phyloP scores from a whole-genome alignment of 306 rosid species.

The Abrus pulchellus region DNA sequence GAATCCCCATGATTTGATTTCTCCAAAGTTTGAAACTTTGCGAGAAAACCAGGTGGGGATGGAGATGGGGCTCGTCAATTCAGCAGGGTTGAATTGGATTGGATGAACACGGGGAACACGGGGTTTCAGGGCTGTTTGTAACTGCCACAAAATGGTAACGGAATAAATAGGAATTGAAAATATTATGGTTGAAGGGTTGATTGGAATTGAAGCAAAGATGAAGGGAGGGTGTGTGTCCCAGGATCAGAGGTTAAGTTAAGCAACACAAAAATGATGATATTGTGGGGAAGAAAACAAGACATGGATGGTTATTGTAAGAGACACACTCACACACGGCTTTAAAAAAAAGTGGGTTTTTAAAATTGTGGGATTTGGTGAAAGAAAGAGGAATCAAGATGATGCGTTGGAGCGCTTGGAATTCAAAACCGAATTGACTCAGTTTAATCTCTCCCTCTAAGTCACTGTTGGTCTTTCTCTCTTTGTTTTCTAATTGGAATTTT shows the following conservation, averaged over 20 bases:
- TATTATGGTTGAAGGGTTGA: conserved; percentile 19
- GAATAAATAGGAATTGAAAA: not conserved
- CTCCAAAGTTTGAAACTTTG: conserved; percentile 39
- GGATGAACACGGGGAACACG: conserved; percentile 3
- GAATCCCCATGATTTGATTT: conserved; percentile 65
- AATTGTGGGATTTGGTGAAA: conserved; percentile 64
- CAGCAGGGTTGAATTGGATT: not conserved
- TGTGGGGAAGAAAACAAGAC: conserved; percentile 49
- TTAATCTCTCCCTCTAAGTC: conserved; percentile 44
- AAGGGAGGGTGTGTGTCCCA: not conserved
- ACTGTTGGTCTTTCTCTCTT: conserved; percentile 40
- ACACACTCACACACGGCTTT: conserved; percentile 14
- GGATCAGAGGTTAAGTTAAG: conserved; percentile 30
- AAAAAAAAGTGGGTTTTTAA: conserved; percentile 52
- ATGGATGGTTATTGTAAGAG: conserved; percentile 48
- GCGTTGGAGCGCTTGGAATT: conserved; percentile 70
- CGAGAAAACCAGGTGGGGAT: conserved; percentile 53
- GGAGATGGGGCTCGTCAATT: conserved; percentile 29
- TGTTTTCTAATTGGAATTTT: not conserved
- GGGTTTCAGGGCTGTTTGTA: too few relatives aligned
- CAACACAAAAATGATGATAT: conserved; percentile 39
- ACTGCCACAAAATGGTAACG: conserved; percentile 24
- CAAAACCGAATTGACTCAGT: conserved; percentile 46
- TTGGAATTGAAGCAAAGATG: conserved; percentile 44
- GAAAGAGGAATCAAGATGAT: conserved; percentile 48